Conservation (phyloP, 2,329 filamentous ascomycete genomes). For the Sphaerulina musiva region DNA sequence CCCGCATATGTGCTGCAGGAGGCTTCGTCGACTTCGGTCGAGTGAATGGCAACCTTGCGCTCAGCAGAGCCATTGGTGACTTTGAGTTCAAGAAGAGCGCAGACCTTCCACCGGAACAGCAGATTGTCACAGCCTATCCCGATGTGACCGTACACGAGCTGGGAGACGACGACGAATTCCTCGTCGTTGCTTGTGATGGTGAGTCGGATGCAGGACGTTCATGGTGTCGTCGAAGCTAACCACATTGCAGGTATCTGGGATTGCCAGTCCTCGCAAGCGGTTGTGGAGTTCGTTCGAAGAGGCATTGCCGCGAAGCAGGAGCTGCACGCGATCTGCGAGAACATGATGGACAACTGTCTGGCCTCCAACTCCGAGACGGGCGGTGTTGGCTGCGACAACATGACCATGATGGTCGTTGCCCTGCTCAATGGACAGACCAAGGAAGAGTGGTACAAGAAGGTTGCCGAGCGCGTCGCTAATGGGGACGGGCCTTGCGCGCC, state of each 20-base stretch:
- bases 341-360: slow-evolving; percentile 99
- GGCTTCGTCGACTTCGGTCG: slow-evolving; percentile 98
- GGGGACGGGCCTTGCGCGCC: slow-evolving; percentile 97
- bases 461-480: slow-evolving; percentile 87
- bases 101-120: slow-evolving; percentile 92
- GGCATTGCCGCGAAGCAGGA: slow-evolving; percentile 96
- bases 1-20: slow-evolving; percentile 87
- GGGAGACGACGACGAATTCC: slow-evolving; percentile 88
- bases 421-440: slow-evolving; percentile 86
- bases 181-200: slow-evolving; percentile 91
- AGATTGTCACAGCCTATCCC: slow-evolving; percentile 95
- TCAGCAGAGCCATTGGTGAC: slow-evolving; percentile 95
- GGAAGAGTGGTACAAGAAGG: slow-evolving; percentile 97
- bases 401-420: slow-evolving; percentile 92
- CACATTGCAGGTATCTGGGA: slow-evolving; percentile 82
- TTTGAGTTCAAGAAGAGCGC: slow-evolving; percentile 99
- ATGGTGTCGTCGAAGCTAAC: slow-evolving; percentile 13
- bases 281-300: slow-evolving; percentile 91
- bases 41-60: slow-evolving; percentile 93
- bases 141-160: slow-evolving; percentile 90
- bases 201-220: slow-evolving; percentile 32
- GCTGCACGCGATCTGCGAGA: slow-evolving; percentile 91
- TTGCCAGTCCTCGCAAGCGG: slow-evolving; percentile 95
- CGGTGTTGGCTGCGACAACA: slow-evolving; percentile 97
- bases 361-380: slow-evolving; percentile 97